Evolutionary conservation across 2,329 filamentous ascomycete genomes (phyloP).

Genomic region (Hypoxylon sp.): DNA sequence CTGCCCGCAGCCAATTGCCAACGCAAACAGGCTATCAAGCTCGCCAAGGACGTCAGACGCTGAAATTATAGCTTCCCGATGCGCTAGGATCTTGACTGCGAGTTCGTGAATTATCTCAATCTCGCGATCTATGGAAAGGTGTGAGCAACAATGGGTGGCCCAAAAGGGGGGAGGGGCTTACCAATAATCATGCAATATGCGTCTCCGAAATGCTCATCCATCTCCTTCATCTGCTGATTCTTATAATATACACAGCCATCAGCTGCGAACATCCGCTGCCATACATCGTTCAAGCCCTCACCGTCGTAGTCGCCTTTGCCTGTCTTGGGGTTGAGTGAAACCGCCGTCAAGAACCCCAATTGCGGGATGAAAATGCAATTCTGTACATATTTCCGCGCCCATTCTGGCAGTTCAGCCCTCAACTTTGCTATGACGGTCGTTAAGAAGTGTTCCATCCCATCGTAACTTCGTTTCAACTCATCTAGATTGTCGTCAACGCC

Average conservation of each 20-base stretch:
- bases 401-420: constrained; percentile 70
- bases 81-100: constrained; percentile 75
- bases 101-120: constrained; percentile 88
- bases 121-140: constrained; percentile 76
- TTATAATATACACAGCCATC: constrained; percentile 86
- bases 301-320: constrained; percentile 74
- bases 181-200: constrained; percentile 86
- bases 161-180: constrained; percentile 54
- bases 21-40: constrained; percentile 84
- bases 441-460: constrained; percentile 81
- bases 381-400: constrained; percentile 64
- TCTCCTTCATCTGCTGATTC: constrained; percentile 80
- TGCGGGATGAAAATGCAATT: constrained; percentile 94
- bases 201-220: constrained; percentile 87
- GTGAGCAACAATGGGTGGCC: constrained; percentile 23
- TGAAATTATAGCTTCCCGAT: constrained; percentile 72
- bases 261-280: constrained; percentile 83
- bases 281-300: constrained; percentile 67
- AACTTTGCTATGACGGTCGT: constrained; percentile 75
- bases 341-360: constrained; percentile 87
- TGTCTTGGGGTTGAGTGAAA: constrained; percentile 71
- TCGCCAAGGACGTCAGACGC: constrained; percentile 88
- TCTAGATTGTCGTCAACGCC: constrained; percentile 83
- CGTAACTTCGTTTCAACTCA: constrained; percentile 79
- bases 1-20: constrained; percentile 80